These are phyloP conservation scores for Gossypium australe DNA, from an alignment of 345 rosid genomes.

Conservation along the genomic window DNA sequence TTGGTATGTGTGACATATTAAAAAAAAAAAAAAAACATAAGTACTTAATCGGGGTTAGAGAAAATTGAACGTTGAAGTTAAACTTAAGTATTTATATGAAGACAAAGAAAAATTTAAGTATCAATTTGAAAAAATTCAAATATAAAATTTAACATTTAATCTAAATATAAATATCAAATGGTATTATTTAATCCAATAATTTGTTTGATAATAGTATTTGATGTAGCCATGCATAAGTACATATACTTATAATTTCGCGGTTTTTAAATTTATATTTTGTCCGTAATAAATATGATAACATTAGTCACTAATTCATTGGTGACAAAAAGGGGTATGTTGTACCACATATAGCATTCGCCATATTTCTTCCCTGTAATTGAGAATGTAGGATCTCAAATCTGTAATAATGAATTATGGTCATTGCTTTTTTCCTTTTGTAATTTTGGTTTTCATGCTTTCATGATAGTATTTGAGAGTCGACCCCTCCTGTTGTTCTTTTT, in stretches of 20 bases:
- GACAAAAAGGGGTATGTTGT: too few species aligned
- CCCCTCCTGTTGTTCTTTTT: constrained; percentile 14
- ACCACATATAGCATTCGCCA: neutral
- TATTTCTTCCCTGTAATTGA: neutral
- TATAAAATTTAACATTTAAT: too few species aligned
- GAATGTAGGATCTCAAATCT: constrained; percentile 15
- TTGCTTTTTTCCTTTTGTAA: constrained; percentile 16
- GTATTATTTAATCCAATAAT: neutral
- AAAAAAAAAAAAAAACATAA: too few species aligned
- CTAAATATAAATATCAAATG: too few species aligned
- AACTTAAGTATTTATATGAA: rapidly evolving
- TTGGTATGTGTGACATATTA: rapidly evolving
- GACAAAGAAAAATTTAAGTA: rapidly evolving
- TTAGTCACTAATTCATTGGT: too few species aligned
- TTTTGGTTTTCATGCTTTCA: neutral
- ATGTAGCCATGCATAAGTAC: too few species aligned
- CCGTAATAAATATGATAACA: too few species aligned
- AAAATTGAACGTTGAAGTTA: too few species aligned
- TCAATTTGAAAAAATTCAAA: rapidly evolving
- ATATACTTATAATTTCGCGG: too few species aligned
- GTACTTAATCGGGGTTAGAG: too few species aligned
- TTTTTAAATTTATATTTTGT: too few species aligned
- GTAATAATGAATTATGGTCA: constrained; percentile 16
- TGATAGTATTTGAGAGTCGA: constrained; percentile 16
- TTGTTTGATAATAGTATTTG: too few species aligned